Evolutionary conservation across 176 grass and related monocot species (phyloP).

Genomic region (Alloteropsis semialata): DNA sequence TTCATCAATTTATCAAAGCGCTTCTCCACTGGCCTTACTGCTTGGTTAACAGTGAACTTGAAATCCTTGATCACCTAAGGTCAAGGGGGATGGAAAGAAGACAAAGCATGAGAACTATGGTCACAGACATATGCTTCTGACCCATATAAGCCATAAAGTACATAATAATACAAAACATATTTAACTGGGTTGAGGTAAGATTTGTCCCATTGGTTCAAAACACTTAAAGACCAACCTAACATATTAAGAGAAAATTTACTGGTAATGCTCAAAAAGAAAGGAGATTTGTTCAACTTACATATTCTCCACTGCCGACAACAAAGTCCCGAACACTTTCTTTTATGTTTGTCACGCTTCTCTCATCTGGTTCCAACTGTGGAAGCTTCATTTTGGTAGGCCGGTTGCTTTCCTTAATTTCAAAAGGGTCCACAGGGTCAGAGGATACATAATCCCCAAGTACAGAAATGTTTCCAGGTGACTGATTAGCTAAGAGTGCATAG

Average conservation of each 20-base stretch:
- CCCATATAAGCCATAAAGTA: background rate
- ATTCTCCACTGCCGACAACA: slow-evolving; percentile 85
- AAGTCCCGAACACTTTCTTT: slow-evolving; percentile 85
- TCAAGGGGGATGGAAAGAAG: background rate
- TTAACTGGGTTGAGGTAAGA: slow-evolving; percentile 8
- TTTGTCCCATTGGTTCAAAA: background rate
- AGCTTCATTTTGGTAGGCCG: slow-evolving; percentile 83
- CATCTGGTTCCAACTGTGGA: slow-evolving; percentile 63
- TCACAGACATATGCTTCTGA: slow-evolving; percentile 2
- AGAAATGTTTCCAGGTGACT: slow-evolving; percentile 61
- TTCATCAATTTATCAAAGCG: slow-evolving; percentile 71
- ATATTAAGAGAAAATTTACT: background rate
- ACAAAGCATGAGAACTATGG: background rate
- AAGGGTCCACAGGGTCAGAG: slow-evolving; percentile 77
- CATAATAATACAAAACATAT: slow-evolving; percentile 1
- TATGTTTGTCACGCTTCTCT: slow-evolving; percentile 71
- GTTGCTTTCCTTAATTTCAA: slow-evolving; percentile 82
- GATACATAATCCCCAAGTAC: slow-evolving; percentile 93
- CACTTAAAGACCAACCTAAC: background rate
- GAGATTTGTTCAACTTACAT: slow-evolving; percentile 53
- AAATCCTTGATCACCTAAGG: slow-evolving; percentile 94
- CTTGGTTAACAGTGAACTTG: slow-evolving; percentile 89
- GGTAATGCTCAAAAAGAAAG: background rate
- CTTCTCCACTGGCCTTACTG: slow-evolving; percentile 85
- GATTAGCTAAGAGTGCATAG: slow-evolving; percentile 65